phyloP scores from a whole-genome alignment of 345 rosid genomes.

The Ceriops tagal region DNA sequence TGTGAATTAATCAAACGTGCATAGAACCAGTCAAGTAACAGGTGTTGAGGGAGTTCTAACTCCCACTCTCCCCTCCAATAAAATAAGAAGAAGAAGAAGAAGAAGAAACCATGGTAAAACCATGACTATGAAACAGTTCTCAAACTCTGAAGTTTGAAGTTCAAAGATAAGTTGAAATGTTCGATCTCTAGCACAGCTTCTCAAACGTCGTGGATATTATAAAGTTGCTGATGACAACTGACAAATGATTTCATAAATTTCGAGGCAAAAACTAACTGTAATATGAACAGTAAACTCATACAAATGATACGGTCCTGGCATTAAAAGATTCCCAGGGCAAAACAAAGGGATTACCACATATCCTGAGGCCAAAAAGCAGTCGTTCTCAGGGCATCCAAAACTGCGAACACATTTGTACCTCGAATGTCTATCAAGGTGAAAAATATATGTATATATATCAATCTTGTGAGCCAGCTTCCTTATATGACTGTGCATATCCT shows the following conservation, averaged over 20 bases:
- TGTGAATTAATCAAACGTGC: too few relatives aligned
- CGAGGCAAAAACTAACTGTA: constrained; percentile 3
- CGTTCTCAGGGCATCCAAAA: constrained; percentile 2
- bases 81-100: too few relatives aligned
- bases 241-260: not conserved
- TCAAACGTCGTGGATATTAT: too few relatives aligned
- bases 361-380: not conserved
- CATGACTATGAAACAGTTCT: too few relatives aligned
- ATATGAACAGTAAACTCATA: not conserved
- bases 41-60: too few relatives aligned
- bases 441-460: constrained; percentile 64
- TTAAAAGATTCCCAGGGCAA: constrained; percentile 4
- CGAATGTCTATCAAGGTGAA: constrained; percentile 51
- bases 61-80: too few relatives aligned
- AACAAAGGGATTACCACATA: not conserved
- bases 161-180: too few relatives aligned
- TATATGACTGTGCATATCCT: constrained; percentile 29
- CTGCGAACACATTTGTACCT: constrained; percentile 37
- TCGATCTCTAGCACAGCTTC: too few relatives aligned
- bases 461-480: constrained; percentile 69
- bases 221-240: too few relatives aligned
- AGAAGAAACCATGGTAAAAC: not conserved
- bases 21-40: too few relatives aligned
- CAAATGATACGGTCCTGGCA: not conserved
- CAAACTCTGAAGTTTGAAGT: too few relatives aligned